Evolutionary conservation across 2,329 filamentous ascomycete species (phyloP).

Genomic region (Hypocrella siamensis): DNA sequence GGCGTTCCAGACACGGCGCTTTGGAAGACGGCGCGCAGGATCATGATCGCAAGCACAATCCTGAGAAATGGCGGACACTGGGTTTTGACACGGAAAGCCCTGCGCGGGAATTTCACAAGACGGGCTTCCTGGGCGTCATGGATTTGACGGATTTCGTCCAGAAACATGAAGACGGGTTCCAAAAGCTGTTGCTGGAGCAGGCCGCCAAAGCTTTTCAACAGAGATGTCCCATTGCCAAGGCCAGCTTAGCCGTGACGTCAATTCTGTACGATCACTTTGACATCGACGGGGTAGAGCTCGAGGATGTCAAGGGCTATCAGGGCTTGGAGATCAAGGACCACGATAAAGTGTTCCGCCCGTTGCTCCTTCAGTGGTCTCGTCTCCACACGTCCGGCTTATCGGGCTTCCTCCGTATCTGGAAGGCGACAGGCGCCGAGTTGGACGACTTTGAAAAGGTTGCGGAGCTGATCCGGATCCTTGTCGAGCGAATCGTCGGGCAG

Average conservation of each 20-base stretch:
- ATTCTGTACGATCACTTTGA: conserved; percentile 94
- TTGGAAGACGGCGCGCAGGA: conserved; percentile 32
- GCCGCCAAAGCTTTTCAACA: conserved; percentile 53
- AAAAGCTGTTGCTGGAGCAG: conserved; percentile 85
- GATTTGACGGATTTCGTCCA: conserved; percentile 87
- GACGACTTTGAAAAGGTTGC: conserved; percentile 88
- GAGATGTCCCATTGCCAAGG: conserved; percentile 74
- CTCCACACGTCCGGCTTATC: conserved; percentile 75
- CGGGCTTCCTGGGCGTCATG: conserved; percentile 93
- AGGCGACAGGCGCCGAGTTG: conserved; percentile 67
- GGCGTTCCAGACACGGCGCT: conserved; percentile 22
- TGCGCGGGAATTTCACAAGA: conserved; percentile 66
- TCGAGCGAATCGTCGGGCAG: conserved; percentile 78
- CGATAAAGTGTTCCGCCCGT: conserved; percentile 72
- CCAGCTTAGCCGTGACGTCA: conserved; percentile 72
- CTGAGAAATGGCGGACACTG: conserved; percentile 82
- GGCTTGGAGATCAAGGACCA: conserved; percentile 62
- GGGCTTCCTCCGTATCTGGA: conserved; percentile 86
- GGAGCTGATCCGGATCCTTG: conserved; percentile 75
- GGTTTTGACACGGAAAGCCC: conserved; percentile 89
- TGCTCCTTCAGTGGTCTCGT: conserved; percentile 85
- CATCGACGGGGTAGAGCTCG: conserved; percentile 67
- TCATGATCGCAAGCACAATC: conserved; percentile 60
- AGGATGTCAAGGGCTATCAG: conserved; percentile 63
- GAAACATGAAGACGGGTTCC: conserved; percentile 82